Conservation (phyloP, 306 rosid genomes). For the Rosa lucieae region DNA sequence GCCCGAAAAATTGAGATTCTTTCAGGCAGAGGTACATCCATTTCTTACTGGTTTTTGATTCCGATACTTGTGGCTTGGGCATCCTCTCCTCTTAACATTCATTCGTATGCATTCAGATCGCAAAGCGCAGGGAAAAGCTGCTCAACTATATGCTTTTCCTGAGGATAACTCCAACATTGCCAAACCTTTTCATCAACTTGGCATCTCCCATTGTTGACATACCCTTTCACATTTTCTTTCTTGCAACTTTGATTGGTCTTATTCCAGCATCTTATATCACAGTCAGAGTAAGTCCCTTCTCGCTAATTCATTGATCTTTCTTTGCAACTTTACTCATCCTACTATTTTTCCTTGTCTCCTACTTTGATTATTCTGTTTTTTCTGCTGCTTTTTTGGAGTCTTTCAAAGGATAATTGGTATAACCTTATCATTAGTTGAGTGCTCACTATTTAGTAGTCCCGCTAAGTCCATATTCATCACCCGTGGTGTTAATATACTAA, state of each 20-base stretch:
- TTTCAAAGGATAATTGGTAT: not conserved
- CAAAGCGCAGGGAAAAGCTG: slow-evolving; percentile 85
- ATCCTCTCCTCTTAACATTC: not conserved
- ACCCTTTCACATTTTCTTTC: slow-evolving; percentile 88
- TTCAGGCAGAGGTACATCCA: slow-evolving; percentile 81
- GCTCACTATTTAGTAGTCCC: not conserved
- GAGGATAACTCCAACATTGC: slow-evolving; percentile 93
- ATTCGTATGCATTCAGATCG: slow-evolving; percentile 53
- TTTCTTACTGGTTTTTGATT: not conserved
- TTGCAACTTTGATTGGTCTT: slow-evolving; percentile 86
- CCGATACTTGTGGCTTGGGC: not conserved
- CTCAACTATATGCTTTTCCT: slow-evolving; percentile 96
- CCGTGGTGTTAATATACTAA: not conserved
- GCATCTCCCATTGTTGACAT: slow-evolving; percentile 97
- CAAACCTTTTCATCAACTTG: slow-evolving; percentile 94
- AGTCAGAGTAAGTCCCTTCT: slow-evolving; percentile 65
- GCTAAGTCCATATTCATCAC: not conserved
- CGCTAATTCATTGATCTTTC: not conserved
- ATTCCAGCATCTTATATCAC: slow-evolving; percentile 86
- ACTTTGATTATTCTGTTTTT: not conserved
- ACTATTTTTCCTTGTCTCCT: not conserved
- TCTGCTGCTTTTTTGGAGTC: not conserved
- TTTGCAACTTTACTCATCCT: not conserved
- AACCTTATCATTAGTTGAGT: not conserved
- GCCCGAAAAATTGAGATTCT: slow-evolving; percentile 84